A percentile compares a stretch with the other conserved stretches of the same genome.
Conservation (phyloP, 2,329 filamentous ascomycete species). For the Shiraia bambusicola region DNA sequence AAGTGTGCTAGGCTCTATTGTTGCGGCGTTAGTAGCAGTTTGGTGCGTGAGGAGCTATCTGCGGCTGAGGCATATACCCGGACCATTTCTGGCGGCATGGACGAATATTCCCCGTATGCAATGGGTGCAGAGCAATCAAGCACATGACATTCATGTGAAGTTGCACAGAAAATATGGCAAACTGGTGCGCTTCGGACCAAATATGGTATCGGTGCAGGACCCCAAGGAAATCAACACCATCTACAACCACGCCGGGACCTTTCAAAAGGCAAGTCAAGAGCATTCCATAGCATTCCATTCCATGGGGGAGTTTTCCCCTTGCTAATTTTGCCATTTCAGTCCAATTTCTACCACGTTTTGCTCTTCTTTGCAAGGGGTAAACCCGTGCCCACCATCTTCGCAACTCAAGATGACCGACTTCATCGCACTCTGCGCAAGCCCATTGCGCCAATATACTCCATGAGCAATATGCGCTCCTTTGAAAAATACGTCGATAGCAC, state of each 20-base stretch:
- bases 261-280: neutral
- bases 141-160: constrained; percentile 22
- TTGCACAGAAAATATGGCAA: constrained; percentile 71
- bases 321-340: constrained; percentile 42
- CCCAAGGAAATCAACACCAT: constrained; percentile 2
- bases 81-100: too few relatives aligned
- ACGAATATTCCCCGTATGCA: too few relatives aligned
- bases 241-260: constrained; percentile 1
- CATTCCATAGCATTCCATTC: too few relatives aligned
- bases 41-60: too few relatives aligned
- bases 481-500: constrained; percentile 11
- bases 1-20: too few relatives aligned
- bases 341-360: constrained; percentile 22
- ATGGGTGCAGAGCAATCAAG: constrained; percentile 1
- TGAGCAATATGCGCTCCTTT: constrained; percentile 11
- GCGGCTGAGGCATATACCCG: too few relatives aligned
- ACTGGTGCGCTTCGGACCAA: constrained; percentile 74
- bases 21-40: too few relatives aligned
- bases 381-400: too few relatives aligned
- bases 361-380: too few relatives aligned
- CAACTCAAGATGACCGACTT: too few relatives aligned
- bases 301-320: constrained; percentile 42
- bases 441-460: constrained; percentile 20
- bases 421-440: constrained; percentile 45
- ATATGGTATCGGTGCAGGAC: constrained; percentile 1